Percentiles rank a stretch among this genome's conserved stretches.
These are phyloP conservation scores for Physcomitrellopsis africana DNA, from an alignment of 225 moss, liverwort and hornwort genomes.

Conservation along the genomic window DNA sequence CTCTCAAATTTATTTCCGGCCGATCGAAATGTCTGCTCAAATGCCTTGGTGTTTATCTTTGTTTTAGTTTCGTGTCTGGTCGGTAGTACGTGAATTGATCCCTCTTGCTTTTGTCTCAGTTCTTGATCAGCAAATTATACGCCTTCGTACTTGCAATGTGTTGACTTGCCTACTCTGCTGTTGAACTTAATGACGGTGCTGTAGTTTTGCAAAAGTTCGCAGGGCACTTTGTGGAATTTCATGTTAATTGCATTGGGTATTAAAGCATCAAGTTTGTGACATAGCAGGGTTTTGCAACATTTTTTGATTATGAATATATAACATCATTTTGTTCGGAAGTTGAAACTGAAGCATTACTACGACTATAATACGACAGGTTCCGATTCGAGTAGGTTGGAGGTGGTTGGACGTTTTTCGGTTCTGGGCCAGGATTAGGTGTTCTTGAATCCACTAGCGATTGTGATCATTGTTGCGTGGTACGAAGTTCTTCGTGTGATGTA, in stretches of 20 bases:
- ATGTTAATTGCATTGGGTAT: neutral
- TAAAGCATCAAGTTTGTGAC: constrained; percentile 4
- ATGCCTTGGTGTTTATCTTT: neutral
- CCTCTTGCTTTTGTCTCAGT: neutral
- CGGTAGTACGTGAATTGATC: neutral
- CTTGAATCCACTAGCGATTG: neutral
- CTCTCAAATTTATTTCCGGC: neutral
- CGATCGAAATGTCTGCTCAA: neutral
- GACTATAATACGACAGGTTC: neutral
- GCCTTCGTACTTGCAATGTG: neutral
- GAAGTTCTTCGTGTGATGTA: neutral
- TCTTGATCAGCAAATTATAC: neutral
- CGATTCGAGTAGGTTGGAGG: neutral
- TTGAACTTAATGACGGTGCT: neutral
- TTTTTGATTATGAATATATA: neutral
- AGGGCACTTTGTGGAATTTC: neutral
- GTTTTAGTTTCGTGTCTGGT: neutral
- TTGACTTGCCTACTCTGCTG: neutral
- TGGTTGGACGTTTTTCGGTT: neutral
- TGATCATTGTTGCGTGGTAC: neutral
- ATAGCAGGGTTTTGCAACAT: neutral
- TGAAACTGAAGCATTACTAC: neutral
- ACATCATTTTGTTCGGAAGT: neutral
- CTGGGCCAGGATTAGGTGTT: neutral
- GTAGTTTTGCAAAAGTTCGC: neutral